phyloP scores from a whole-genome alignment of 225 moss, liverwort and hornwort species.

The Neckera pumila region DNA sequence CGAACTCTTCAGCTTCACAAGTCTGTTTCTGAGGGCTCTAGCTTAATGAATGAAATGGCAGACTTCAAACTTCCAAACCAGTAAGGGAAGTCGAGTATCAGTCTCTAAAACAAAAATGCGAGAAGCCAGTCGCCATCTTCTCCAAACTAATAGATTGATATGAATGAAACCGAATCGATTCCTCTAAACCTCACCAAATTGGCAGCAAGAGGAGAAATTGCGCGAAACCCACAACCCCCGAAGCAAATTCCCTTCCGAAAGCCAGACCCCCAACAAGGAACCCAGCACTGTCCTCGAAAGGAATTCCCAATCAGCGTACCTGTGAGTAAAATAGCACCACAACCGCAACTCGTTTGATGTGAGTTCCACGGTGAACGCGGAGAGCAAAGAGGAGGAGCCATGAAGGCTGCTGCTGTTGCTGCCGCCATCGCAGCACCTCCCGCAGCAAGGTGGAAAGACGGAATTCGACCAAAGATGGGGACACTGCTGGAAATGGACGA shows the following conservation, averaged over 20 bases:
- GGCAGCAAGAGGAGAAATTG: neutral
- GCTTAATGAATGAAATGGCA: neutral
- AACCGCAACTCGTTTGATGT: neutral
- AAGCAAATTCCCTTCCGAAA: neutral
- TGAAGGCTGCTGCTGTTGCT: neutral
- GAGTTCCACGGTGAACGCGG: neutral
- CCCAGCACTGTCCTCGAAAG: neutral
- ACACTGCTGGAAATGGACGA: neutral
- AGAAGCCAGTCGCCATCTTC: neutral
- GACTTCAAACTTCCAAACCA: neutral
- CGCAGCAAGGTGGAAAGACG: neutral
- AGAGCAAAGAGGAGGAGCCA: slow-evolving; percentile 1
- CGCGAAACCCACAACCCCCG: neutral
- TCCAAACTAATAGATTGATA: neutral
- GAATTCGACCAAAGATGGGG: neutral
- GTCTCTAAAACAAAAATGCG: neutral
- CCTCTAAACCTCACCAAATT: neutral
- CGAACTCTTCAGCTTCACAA: neutral
- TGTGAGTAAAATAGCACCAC: neutral
- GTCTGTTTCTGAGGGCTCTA: neutral
- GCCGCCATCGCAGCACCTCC: slow-evolving; percentile 9
- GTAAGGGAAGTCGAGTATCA: neutral
- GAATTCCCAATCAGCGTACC: neutral
- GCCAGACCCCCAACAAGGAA: neutral
- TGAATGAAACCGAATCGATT: neutral